Conservation (phyloP, 2,329 filamentous ascomycete genomes). For the Paradendryphiella salina region DNA sequence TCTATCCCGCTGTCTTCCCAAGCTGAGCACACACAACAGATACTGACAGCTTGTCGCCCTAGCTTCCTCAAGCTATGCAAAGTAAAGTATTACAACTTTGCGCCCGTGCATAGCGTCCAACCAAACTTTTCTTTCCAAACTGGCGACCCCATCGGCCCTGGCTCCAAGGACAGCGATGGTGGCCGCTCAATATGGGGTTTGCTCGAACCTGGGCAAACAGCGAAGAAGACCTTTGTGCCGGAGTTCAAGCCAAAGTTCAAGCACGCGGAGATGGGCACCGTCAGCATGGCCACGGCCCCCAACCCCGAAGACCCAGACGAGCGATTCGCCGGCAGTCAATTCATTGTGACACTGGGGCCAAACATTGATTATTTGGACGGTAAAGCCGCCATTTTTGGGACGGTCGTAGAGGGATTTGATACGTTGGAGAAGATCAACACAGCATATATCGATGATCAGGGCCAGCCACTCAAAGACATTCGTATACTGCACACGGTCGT, state of each 20-base stretch:
- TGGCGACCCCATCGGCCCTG: conserved; percentile 88
- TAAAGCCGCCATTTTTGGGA: conserved; percentile 92
- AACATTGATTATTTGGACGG: conserved; percentile 89
- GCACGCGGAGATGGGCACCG: conserved; percentile 84
- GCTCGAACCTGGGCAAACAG: conserved; percentile 62
- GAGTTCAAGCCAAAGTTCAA: conserved; percentile 85
- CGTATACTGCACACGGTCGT: conserved; percentile 90
- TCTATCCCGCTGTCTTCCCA: conserved; percentile 37
- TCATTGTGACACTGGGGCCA: conserved; percentile 88
- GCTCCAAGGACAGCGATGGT: conserved; percentile 82
- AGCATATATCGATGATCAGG: conserved; percentile 82
- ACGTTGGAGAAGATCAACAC: conserved; percentile 90
- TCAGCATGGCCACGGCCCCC: conserved; percentile 95
- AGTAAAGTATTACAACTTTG: conserved; percentile 98
- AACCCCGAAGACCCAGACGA: conserved; percentile 75
- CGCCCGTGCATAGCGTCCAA: conserved; percentile 87
- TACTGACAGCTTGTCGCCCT: conserved; percentile 55
- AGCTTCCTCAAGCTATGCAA: conserved; percentile 99
- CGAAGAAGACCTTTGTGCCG: conserved; percentile 78
- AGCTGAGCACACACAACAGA: conserved; percentile 57
- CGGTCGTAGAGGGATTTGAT: conserved; percentile 95
- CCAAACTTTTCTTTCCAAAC: conserved; percentile 96
- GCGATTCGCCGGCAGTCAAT: conserved; percentile 85
- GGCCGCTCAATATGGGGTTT: conserved; percentile 92
- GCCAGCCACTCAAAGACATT: conserved; percentile 89